A percentile compares a stretch with the other conserved stretches of the same genome.
These are phyloP conservation scores for Fraxinus sp. DNA, from an alignment of 305 asterid genomes.

Conservation along the genomic window DNA sequence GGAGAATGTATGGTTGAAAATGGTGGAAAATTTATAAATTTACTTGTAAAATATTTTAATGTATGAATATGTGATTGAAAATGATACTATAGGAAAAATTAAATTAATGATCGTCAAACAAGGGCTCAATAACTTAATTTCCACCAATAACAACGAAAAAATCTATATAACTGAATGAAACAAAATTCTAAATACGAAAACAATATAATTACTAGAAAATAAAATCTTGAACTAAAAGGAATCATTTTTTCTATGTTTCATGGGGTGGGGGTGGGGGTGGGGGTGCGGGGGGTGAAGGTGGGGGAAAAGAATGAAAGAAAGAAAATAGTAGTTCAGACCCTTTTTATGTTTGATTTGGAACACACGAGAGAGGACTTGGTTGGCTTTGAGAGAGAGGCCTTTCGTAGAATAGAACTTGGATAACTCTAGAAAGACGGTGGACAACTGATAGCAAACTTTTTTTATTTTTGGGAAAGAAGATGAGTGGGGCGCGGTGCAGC, in stretches of 20 bases:
- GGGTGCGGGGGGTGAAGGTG: not conserved
- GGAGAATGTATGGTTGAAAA: too few relatives aligned
- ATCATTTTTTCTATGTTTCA: not conserved
- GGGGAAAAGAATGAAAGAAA: not conserved
- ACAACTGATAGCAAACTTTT: conserved; percentile 21
- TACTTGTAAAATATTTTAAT: too few relatives aligned
- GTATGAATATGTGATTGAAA: too few relatives aligned
- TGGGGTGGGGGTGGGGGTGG: too few relatives aligned
- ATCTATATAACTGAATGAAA: not conserved
- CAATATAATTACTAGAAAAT: not conserved
- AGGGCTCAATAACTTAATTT: not conserved
- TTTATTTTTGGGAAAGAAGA: too few relatives aligned
- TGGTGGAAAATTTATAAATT: too few relatives aligned
- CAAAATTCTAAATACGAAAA: not conserved
- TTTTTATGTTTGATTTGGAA: conserved; percentile 46
- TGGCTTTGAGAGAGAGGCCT: conserved; percentile 65
- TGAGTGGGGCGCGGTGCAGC: too few relatives aligned
- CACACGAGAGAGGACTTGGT: conserved; percentile 52
- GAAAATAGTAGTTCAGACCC: conserved; percentile 30
- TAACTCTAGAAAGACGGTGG: conserved; percentile 57
- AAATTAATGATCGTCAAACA: too few relatives aligned
- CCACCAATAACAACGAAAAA: not conserved
- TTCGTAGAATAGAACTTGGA: conserved; percentile 52
- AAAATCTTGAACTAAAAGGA: not conserved
- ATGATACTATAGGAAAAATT: too few relatives aligned